Conservation (phyloP, 768 basidiomycete species). For the Kwoniella pini region DNA sequence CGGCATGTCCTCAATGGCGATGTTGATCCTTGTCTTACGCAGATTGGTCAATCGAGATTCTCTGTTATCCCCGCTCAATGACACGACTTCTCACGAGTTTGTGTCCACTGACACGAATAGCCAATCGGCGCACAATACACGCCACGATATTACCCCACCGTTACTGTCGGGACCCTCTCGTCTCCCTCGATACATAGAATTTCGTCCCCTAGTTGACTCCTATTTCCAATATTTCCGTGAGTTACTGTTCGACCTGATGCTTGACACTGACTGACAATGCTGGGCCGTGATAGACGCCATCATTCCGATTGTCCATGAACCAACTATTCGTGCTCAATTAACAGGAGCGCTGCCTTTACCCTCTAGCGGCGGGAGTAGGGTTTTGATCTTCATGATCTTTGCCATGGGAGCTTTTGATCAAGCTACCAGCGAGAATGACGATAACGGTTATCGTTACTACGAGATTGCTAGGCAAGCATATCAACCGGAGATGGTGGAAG, state of each 20-base stretch:
- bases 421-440: background rate
- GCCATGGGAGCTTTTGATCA: background rate
- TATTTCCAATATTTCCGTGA: slow-evolving; percentile 1
- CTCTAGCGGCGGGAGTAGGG: background rate
- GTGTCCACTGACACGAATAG: background rate
- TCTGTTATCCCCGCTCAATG: background rate
- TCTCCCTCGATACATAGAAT: background rate
- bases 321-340: background rate
- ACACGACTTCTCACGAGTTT: background rate
- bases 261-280: background rate
- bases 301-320: background rate
- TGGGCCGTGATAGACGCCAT: background rate
- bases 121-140: background rate
- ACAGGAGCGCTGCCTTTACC: slow-evolving; percentile 1
- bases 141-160: background rate
- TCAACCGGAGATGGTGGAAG: background rate
- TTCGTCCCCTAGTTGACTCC: background rate
- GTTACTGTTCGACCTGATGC: background rate
- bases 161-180: background rate
- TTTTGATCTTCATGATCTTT: background rate
- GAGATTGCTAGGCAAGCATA: background rate
- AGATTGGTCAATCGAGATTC: slow-evolving; percentile 2
- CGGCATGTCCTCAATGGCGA: background rate
- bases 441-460: background rate
- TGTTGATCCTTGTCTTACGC: background rate